Conservation (phyloP, 2,329 filamentous ascomycete species). For the Cryphonectria radicalis region DNA sequence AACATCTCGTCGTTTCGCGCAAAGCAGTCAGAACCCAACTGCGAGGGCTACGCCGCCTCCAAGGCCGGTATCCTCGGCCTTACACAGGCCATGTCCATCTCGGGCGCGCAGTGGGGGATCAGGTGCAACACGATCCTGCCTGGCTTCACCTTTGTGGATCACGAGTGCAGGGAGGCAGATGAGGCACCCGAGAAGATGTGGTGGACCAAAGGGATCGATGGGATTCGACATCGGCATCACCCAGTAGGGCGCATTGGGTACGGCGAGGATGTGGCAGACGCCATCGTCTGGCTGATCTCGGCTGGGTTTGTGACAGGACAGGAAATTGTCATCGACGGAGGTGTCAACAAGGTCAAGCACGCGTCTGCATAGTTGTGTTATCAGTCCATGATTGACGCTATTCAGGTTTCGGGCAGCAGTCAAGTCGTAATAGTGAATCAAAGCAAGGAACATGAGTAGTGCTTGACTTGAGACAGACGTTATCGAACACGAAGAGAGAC, state of each 20-base stretch:
- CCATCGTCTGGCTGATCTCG: slow-evolving; percentile 43
- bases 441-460: background rate
- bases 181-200: slow-evolving; percentile 43
- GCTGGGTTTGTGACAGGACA: slow-evolving; percentile 39
- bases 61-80: slow-evolving; percentile 44
- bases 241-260: slow-evolving; percentile 48
- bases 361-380: slow-evolving; percentile 20
- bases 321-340: slow-evolving; percentile 37
- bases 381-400: background rate
- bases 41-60: slow-evolving; percentile 51
- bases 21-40: slow-evolving; percentile 49
- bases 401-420: background rate
- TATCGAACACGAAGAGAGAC: background rate
- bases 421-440: background rate
- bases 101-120: slow-evolving; percentile 39
- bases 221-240: slow-evolving; percentile 48
- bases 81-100: slow-evolving; percentile 44
- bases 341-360: slow-evolving; percentile 36
- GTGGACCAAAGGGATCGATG: slow-evolving; percentile 42
- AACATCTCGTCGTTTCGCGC: slow-evolving; percentile 52
- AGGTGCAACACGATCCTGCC: slow-evolving; percentile 48
- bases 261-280: slow-evolving; percentile 50
- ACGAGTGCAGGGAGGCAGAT: slow-evolving; percentile 50
- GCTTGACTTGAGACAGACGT: background rate
- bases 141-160: slow-evolving; percentile 50